Conservation (phyloP, 805 yeast species). For the Wickerhamiella azyma region DNA sequence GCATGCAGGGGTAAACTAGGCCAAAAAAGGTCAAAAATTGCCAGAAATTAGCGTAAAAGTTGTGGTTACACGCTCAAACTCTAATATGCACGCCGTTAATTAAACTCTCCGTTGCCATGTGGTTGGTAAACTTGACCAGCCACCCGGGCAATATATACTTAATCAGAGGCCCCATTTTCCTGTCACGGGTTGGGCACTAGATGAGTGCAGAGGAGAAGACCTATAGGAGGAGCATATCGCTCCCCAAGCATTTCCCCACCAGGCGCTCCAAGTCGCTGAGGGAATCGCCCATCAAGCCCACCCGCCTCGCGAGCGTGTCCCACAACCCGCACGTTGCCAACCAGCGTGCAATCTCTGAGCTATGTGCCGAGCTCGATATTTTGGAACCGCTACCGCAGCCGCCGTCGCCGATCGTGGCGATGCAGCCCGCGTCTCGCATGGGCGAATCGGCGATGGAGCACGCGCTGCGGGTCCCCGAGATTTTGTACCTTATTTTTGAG, state of each 20-base stretch:
- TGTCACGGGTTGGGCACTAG: background rate
- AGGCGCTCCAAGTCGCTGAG: slow-evolving; percentile 1
- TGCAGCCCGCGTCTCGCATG: background rate
- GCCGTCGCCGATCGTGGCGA: background rate
- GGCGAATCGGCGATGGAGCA: slow-evolving; percentile 20
- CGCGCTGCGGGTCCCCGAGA: slow-evolving; percentile 67
- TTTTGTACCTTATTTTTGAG: slow-evolving; percentile 44
- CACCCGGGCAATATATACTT: background rate
- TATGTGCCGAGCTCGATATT: slow-evolving; percentile 11
- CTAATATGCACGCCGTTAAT: too few relatives aligned
- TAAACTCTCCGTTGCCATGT: background rate
- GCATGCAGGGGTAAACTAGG: background rate
- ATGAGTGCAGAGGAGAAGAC: slow-evolving; percentile 1
- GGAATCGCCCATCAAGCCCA: slow-evolving; percentile 2
- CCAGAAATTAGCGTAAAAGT: too few relatives aligned
- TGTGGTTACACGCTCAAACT: too few relatives aligned
- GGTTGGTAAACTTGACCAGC: background rate
- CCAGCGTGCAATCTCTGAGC: slow-evolving; percentile 9
- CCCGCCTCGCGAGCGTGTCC: slow-evolving; percentile 2
- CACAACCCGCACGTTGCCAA: slow-evolving; percentile 4
- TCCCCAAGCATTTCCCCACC: slow-evolving; percentile 4
- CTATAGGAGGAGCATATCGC: slow-evolving; percentile 7
- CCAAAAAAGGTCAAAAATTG: background rate
- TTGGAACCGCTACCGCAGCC: background rate
- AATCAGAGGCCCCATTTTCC: background rate